These are phyloP conservation scores for Claviceps fusiformis DNA, from an alignment of 2,329 filamentous ascomycete species.

Conservation along the genomic window DNA sequence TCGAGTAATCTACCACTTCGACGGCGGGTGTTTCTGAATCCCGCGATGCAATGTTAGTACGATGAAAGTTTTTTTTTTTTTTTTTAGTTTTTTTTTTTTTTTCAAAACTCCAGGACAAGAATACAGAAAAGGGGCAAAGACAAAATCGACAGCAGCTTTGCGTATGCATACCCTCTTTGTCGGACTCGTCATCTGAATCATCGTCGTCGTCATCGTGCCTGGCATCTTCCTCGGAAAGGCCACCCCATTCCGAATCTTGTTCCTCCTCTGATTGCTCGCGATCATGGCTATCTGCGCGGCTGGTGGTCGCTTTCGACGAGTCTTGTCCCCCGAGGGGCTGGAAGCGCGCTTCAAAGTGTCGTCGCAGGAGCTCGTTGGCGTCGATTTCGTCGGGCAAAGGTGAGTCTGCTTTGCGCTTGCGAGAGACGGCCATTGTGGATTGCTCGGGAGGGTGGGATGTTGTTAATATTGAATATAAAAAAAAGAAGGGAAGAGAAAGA, in stretches of 20 bases:
- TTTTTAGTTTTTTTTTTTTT: not conserved
- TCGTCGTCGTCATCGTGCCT: constrained; percentile 1
- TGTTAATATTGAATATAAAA: too few species aligned
- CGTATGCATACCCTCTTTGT: constrained; percentile 9
- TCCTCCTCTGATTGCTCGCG: constrained; percentile 8
- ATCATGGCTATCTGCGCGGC: constrained; percentile 4
- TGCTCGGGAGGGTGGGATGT: too few species aligned
- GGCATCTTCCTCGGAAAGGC: constrained; percentile 15
- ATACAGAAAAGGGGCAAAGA: too few species aligned
- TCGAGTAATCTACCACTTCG: constrained; percentile 50
- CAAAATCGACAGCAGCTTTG: too few species aligned
- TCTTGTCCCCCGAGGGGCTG: constrained; percentile 45
- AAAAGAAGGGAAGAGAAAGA: not conserved
- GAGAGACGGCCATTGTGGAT: constrained; percentile 29
- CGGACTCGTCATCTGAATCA: constrained; percentile 21
- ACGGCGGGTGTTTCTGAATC: constrained; percentile 16
- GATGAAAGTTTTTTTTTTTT: not conserved
- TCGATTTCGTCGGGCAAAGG: constrained; percentile 29
- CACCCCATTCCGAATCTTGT: constrained; percentile 4
- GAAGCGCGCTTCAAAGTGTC: constrained; percentile 82
- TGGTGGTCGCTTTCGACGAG: not conserved
- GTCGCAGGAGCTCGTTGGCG: constrained; percentile 62
- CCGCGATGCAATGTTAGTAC: not conserved
- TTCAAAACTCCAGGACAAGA: too few species aligned
- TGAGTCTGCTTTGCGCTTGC: constrained; percentile 33